phyloP scores from a whole-genome alignment of 345 rosid species.

The Pelargonium nanum region DNA sequence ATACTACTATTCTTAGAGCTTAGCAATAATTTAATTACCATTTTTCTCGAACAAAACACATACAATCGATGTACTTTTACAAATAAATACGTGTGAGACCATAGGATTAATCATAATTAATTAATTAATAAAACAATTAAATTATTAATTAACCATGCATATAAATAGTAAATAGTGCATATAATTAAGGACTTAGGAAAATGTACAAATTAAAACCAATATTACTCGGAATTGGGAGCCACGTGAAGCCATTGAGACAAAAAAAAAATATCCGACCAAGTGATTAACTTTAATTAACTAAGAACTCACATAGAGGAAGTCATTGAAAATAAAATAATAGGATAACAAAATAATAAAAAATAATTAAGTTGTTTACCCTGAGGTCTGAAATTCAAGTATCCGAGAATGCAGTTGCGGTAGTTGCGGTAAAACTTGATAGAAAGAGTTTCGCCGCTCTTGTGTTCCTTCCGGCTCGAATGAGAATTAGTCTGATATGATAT shows the following conservation, averaged over 20 bases:
- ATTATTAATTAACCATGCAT: not conserved
- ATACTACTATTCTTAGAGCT: no score
- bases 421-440: no score
- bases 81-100: not conserved
- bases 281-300: slow-evolving; percentile 36
- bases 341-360: not conserved
- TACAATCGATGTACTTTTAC: not conserved
- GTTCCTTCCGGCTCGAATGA: no score
- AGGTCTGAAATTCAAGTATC: no score
- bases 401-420: no score
- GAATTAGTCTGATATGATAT: no score
- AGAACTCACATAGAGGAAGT: no score
- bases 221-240: slow-evolving; percentile 53
- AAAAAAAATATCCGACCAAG: slow-evolving; percentile 57
- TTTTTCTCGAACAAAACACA: not conserved
- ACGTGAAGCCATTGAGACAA: slow-evolving; percentile 85
- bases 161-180: not conserved
- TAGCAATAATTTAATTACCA: not conserved
- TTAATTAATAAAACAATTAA: no score
- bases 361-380: no score
- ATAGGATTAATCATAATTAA: no score
- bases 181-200: slow-evolving; percentile 16
- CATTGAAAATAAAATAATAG: not conserved
- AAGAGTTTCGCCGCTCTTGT: no score
- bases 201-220: slow-evolving; percentile 19